A percentile compares a stretch with the other conserved stretches of the same genome.
phyloP scores from a whole-genome alignment of 108 stramenopile genomes.

The Schizochytrium sp. region DNA sequence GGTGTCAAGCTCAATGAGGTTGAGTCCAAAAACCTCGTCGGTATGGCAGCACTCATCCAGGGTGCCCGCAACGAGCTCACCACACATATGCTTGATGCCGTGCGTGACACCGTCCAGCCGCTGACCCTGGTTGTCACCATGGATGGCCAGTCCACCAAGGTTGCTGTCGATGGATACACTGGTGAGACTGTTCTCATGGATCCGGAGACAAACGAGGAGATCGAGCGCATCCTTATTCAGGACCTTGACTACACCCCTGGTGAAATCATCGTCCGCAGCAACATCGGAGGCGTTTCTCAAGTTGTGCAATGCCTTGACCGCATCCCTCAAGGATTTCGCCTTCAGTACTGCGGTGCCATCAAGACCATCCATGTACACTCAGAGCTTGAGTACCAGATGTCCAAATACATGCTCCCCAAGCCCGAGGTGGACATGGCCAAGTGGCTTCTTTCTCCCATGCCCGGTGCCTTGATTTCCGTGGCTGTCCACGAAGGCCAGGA shows the following conservation, averaged over 20 bases:
- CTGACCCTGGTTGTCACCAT: conserved; percentile 27
- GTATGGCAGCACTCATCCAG: conserved; percentile 62
- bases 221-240: conserved; percentile 45
- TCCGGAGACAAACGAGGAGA: neutral
- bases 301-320: conserved; percentile 66
- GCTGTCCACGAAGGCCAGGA: conserved; percentile 85
- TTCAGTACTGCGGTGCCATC: conserved; percentile 81
- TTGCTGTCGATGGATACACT: neutral
- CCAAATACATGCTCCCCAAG: conserved; percentile 73
- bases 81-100: neutral
- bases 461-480: conserved; percentile 86
- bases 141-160: neutral
- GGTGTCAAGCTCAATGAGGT: conserved; percentile 78
- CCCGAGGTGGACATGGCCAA: conserved; percentile 67
- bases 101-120: neutral
- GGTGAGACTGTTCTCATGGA: conserved; percentile 48
- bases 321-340: conserved; percentile 41
- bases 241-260: conserved; percentile 65
- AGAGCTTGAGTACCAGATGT: conserved; percentile 82
- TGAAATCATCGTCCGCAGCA: conserved; percentile 58
- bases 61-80: conserved; percentile 71
- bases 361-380: conserved; percentile 81
- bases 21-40: conserved; percentile 14
- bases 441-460: conserved; percentile 91
- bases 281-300: conserved; percentile 60